Evolutionary conservation across 2,329 filamentous ascomycete species (phyloP), one percentile per base, ranked within the genome.

Genomic region (Fusarium pilosicola): DNA sequence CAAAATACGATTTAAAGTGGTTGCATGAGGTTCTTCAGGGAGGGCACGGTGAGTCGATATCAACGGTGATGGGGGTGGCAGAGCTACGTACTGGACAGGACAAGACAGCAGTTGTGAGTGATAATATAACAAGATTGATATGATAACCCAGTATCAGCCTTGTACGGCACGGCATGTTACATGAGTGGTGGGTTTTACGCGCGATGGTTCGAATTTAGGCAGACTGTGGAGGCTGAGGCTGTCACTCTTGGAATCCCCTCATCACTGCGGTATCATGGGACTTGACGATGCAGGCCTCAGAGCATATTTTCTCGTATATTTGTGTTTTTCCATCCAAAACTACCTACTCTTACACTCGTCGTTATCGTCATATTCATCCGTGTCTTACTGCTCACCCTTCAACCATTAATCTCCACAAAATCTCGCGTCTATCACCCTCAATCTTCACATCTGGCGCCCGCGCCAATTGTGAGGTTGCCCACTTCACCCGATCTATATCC

Each of bases 161-260:
- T 46, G 67, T 74, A 67, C 71, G 71, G 71, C 71, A 72, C 71
- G 49, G 52, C 54, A 34, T 24, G 34, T 34, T 32, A 24, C 57
- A 17, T 62, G n/a, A 70, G 26, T 71, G 57, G 66, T 66, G 66
- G 59, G 56, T 56, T 60, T 24, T 46, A 55, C 45, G 45, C 13
- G 46, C 51, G 59, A 60, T 61, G 71, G 68, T 73, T 61, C 58
- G 72, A 54, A 69, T 63, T 73, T 74, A 73, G 72, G 72, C 72
- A 74, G 69, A 70, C 57, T 48, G 55, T 75, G 72, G 72, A 67
- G 72, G 72, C 71, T 74, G 65, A 66, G 68, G 65, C 22, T 63
- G 41, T 66, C 61, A 68, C 52, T 71, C 45, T 70, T 64, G 38
- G 46, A 65, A 26, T 65, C 65, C 52, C 57, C 34, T 60, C 62